These are phyloP conservation scores for Colletotrichum filicis DNA, from an alignment of 2,329 filamentous ascomycete genomes.

Conservation along the genomic window DNA sequence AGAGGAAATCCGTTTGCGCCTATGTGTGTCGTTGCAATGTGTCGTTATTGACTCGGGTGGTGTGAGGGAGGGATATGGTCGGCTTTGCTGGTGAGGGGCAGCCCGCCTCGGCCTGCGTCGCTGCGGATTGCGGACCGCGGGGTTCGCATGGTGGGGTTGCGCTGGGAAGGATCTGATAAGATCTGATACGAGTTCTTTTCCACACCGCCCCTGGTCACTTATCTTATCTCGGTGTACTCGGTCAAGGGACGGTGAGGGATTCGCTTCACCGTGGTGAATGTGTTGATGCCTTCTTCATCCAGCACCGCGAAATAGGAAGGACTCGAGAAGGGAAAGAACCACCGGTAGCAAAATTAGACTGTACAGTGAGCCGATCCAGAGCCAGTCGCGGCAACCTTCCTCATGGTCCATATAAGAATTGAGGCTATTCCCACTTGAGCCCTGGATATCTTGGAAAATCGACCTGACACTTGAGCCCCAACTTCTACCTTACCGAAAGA, in stretches of 20 bases:
- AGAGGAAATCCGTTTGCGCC: no score
- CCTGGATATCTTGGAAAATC: neutral
- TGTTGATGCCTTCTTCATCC: neutral
- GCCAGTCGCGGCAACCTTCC: no score
- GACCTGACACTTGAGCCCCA: neutral
- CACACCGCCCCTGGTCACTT: no score
- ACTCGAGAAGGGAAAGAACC: neutral
- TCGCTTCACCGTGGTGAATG: neutral
- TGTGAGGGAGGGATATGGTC: neutral
- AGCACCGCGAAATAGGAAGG: neutral
- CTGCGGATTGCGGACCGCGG: slow-evolving; percentile 13
- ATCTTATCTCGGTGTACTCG: neutral
- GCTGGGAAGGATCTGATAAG: slow-evolving; percentile 24
- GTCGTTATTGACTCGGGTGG: slow-evolving; percentile 3
- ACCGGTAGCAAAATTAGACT: neutral
- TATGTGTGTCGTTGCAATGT: neutral
- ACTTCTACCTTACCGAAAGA: no score
- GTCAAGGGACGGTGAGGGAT: neutral
- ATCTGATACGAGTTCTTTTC: neutral
- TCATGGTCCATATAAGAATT: neutral
- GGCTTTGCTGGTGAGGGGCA: neutral
- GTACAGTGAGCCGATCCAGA: neutral
- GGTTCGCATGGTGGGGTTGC: slow-evolving; percentile 24
- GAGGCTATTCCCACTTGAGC: neutral
- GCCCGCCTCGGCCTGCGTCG: neutral